phyloP scores from a whole-genome alignment of 352 stramenopile genomes.

The Thraustochytrium sp. region DNA sequence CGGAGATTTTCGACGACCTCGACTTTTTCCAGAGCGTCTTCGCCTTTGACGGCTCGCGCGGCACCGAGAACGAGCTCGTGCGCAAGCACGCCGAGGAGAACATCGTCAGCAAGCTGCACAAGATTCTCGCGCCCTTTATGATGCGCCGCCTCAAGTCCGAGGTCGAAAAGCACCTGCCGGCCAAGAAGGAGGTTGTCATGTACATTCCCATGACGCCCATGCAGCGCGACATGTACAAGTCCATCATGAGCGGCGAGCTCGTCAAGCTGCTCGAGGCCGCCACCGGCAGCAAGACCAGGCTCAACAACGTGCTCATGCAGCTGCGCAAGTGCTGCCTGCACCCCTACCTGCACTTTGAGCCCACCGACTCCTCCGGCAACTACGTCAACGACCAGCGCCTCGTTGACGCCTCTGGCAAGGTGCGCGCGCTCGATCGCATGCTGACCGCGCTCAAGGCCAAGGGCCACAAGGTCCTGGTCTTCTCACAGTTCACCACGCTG shows the following conservation, averaged over 20 bases:
- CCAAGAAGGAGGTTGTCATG: slow-evolving; percentile 98
- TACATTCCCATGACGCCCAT: slow-evolving; percentile 95
- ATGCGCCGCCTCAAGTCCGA: slow-evolving; percentile 94
- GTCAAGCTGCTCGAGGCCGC: slow-evolving; percentile 47
- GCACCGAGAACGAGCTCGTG: slow-evolving; percentile 59
- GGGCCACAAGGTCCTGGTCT: slow-evolving; percentile 96
- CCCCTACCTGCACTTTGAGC: slow-evolving; percentile 79
- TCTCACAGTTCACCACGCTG: slow-evolving; percentile 95
- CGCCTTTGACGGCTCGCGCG: slow-evolving; percentile 48
- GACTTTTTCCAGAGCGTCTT: slow-evolving; percentile 85
- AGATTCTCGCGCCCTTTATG: slow-evolving; percentile 92
- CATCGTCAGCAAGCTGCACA: slow-evolving; percentile 58
- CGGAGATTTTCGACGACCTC: slow-evolving; percentile 92
- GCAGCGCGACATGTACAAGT: slow-evolving; percentile 97
- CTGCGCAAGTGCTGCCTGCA: slow-evolving; percentile 98
- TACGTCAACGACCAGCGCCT: slow-evolving; percentile 61
- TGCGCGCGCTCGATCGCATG: slow-evolving; percentile 94
- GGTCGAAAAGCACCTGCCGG: slow-evolving; percentile 86
- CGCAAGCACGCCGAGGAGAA: slow-evolving; percentile 82
- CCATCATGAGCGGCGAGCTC: slow-evolving; percentile 51
- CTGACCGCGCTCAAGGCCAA: slow-evolving; percentile 87
- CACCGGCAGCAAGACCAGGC: slow-evolving; percentile 50
- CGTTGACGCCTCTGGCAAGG: slow-evolving; percentile 73
- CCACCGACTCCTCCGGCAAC: neutral
- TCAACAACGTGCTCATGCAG: slow-evolving; percentile 88